Evolutionary conservation across 2,329 filamentous ascomycete genomes (phyloP).

Genomic region (Podosphaera aphanis): DNA sequence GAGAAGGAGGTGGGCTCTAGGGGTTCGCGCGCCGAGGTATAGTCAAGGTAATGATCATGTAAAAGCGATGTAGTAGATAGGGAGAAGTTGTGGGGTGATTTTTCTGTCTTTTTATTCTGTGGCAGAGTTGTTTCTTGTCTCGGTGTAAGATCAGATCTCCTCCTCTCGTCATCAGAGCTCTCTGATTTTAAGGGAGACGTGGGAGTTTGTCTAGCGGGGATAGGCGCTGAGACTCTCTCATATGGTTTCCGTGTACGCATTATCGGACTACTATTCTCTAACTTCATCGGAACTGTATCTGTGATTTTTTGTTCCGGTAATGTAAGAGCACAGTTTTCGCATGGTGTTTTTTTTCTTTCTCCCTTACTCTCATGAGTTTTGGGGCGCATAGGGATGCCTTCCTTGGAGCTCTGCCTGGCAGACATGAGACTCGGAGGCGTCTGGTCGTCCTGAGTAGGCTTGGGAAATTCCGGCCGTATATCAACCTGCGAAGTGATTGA

Average conservation of each 20-base stretch:
- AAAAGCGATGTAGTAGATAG: slow-evolving; percentile 21
- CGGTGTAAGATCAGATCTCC: slow-evolving; percentile 2
- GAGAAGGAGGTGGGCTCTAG: slow-evolving; percentile 37
- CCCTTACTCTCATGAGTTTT: slow-evolving; percentile 43
- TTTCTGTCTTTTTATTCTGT: too few species aligned
- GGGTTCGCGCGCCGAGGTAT: slow-evolving; percentile 45
- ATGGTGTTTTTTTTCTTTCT: slow-evolving; percentile 37
- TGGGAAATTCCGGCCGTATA: background rate
- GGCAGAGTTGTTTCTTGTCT: slow-evolving; percentile 5
- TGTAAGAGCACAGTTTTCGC: slow-evolving; percentile 45
- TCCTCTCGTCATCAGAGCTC: slow-evolving; percentile 10
- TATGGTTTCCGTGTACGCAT: slow-evolving; percentile 36
- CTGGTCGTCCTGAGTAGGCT: background rate
- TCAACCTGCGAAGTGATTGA: slow-evolving; percentile 7
- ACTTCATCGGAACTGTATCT: slow-evolving; percentile 4
- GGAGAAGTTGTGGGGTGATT: too few species aligned
- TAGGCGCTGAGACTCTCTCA: slow-evolving; percentile 27
- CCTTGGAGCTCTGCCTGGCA: slow-evolving; percentile 21
- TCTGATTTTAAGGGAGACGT: slow-evolving; percentile 8
- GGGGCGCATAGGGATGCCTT: slow-evolving; percentile 20
- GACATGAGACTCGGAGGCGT: slow-evolving; percentile 32
- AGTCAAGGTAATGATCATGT: slow-evolving; percentile 44
- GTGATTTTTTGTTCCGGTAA: slow-evolving; percentile 26
- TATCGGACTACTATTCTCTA: slow-evolving; percentile 23
- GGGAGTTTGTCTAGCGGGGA: slow-evolving; percentile 8